Evolutionary conservation across 305 asterid species (phyloP).

Genomic region (Fraxinus angustifolia): DNA sequence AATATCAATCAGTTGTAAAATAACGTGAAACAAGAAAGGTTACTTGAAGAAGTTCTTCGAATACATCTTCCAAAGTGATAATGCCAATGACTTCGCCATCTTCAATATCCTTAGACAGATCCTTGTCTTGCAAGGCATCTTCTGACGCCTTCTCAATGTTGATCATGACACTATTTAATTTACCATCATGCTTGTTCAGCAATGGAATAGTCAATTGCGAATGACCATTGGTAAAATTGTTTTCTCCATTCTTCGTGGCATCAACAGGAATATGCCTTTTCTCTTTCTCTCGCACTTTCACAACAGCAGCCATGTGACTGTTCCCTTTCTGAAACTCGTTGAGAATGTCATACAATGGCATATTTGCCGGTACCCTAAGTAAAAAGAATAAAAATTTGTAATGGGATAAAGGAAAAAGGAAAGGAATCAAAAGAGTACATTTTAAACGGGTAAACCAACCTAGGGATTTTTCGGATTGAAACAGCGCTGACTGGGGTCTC

Average conservation of each 20-base stretch:
- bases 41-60: slow-evolving; percentile 97
- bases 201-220: slow-evolving; percentile 53
- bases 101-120: slow-evolving; percentile 51
- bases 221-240: slow-evolving; percentile 29
- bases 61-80: slow-evolving; percentile 93
- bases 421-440: background rate
- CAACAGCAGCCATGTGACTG: slow-evolving; percentile 99
- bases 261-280: slow-evolving; percentile 33
- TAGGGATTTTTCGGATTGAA: slow-evolving; percentile 90
- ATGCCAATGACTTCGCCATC: slow-evolving; percentile 95
- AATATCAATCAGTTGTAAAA: background rate
- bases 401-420: background rate
- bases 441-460: slow-evolving; percentile 36
- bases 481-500: slow-evolving; percentile 95
- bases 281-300: slow-evolving; percentile 60
- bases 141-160: slow-evolving; percentile 46
- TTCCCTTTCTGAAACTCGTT: slow-evolving; percentile 95
- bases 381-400: slow-evolving; percentile 12
- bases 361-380: slow-evolving; percentile 82
- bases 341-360: slow-evolving; percentile 95
- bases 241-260: slow-evolving; percentile 24
- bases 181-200: slow-evolving; percentile 43
- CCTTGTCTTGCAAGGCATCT: slow-evolving; percentile 18
- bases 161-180: slow-evolving; percentile 41
- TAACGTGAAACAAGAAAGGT: slow-evolving; percentile 6